These are phyloP conservation scores for Vitis riparia DNA, from an alignment of 164 flowering plant genomes.

Conservation along the genomic window DNA sequence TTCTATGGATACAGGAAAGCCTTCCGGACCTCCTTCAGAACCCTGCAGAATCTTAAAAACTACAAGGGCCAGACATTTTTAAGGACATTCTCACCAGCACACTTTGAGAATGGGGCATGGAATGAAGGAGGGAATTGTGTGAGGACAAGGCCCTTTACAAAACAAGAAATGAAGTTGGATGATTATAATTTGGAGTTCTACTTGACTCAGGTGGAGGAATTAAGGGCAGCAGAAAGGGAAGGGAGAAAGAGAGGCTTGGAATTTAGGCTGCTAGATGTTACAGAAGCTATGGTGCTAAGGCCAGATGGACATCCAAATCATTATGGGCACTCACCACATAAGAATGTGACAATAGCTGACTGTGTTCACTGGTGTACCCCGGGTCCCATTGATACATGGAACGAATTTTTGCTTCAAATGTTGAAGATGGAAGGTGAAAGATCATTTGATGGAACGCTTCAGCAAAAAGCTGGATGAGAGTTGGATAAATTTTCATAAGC, in stretches of 20 bases:
- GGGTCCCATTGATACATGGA: slow-evolving; percentile 57
- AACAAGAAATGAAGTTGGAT: slow-evolving; percentile 23
- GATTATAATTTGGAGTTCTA: slow-evolving; percentile 27
- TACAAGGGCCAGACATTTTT: slow-evolving; percentile 42
- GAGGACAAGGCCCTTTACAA: slow-evolving; percentile 35
- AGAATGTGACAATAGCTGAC: slow-evolving; percentile 29
- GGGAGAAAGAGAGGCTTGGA: slow-evolving; percentile 29
- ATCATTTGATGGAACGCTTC: not conserved
- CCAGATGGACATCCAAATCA: slow-evolving; percentile 61
- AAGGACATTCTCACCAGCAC: slow-evolving; percentile 45
- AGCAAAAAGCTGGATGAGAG: not conserved
- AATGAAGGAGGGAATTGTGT: slow-evolving; percentile 49
- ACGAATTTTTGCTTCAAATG: slow-evolving; percentile 47
- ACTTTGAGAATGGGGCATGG: slow-evolving; percentile 55
- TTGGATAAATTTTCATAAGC: too few species aligned
- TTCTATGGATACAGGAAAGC: slow-evolving; percentile 36
- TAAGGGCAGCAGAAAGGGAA: slow-evolving; percentile 30
- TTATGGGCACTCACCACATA: slow-evolving; percentile 28
- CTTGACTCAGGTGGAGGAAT: slow-evolving; percentile 40
- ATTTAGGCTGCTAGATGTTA: slow-evolving; percentile 39
- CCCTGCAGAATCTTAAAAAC: slow-evolving; percentile 18
- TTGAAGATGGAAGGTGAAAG: slow-evolving; percentile 27
- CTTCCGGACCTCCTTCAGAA: slow-evolving; percentile 32
- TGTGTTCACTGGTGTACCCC: slow-evolving; percentile 69
- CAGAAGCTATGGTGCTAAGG: slow-evolving; percentile 43